Percentiles rank a stretch among this genome's conserved stretches.
Evolutionary conservation across 2,329 filamentous ascomycete genomes (phyloP).

Genomic region (Botrytis tulipae): DNA sequence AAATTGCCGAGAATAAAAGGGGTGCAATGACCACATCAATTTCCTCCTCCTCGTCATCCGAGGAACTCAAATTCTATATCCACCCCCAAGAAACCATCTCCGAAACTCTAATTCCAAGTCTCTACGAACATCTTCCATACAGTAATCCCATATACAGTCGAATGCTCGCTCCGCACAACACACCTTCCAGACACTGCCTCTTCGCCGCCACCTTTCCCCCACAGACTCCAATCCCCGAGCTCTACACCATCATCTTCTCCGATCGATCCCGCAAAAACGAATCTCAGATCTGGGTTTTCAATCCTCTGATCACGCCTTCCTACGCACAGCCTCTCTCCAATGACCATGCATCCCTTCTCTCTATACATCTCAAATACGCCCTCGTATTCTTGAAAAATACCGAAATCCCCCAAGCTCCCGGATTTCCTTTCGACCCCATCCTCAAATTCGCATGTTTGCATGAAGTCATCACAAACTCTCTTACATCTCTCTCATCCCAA

Average conservation of each 20-base stretch:
- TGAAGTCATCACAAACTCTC: slow-evolving; percentile 22
- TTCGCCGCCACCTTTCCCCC: slow-evolving; percentile 36
- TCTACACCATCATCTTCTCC: slow-evolving; percentile 35
- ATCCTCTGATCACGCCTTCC: slow-evolving; percentile 27
- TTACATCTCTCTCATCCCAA: slow-evolving; percentile 23
- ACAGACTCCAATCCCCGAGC: slow-evolving; percentile 12
- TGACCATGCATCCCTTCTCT: slow-evolving; percentile 16
- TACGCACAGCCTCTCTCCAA: slow-evolving; percentile 22
- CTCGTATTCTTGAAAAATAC: slow-evolving; percentile 30
- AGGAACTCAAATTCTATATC: slow-evolving; percentile 21
- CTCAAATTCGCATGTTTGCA: slow-evolving; percentile 33
- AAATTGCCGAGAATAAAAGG: background rate
- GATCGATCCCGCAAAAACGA: slow-evolving; percentile 36
- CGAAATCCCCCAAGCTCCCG: slow-evolving; percentile 33
- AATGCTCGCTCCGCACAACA: slow-evolving; percentile 35
- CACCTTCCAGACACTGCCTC: slow-evolving; percentile 32
- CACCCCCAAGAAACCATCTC: slow-evolving; percentile 28
- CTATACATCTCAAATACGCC: slow-evolving; percentile 22
- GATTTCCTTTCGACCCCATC: slow-evolving; percentile 35
- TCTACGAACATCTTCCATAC: slow-evolving; percentile 32
- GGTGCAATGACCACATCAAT: background rate
- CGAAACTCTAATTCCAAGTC: slow-evolving; percentile 28
- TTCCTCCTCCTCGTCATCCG: background rate
- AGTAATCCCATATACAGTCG: slow-evolving; percentile 36
- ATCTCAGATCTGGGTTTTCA: slow-evolving; percentile 38